phyloP scores from a whole-genome alignment of 1,284 basidiomycete genomes.

The Albatrellus sp. region DNA sequence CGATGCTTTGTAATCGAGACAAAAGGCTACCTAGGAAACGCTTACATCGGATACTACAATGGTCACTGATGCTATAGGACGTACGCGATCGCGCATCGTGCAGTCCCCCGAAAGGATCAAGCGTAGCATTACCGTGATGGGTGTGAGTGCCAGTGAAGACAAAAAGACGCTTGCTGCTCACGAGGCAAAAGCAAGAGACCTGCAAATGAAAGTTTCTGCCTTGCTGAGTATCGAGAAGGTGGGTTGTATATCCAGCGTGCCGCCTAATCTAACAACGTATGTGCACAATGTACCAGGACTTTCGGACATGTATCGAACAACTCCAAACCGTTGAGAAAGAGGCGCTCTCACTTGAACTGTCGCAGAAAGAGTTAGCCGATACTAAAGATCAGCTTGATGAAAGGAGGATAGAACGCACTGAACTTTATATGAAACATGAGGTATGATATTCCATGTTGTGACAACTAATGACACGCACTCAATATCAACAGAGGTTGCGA shows the following conservation, averaged over 20 bases:
- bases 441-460: conserved; percentile 22
- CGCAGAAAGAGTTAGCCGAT: conserved; percentile 51
- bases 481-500: conserved; percentile 48
- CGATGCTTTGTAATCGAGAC: neutral
- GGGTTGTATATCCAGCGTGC: neutral
- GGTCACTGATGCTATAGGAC: conserved; percentile 43
- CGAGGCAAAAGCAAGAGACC: conserved; percentile 63
- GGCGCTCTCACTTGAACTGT: conserved; percentile 42
- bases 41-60: conserved; percentile 45
- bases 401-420: conserved; percentile 60
- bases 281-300: conserved; percentile 31
- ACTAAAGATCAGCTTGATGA: conserved; percentile 55
- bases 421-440: conserved; percentile 54
- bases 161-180: conserved; percentile 47
- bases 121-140: conserved; percentile 67
- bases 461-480: conserved; percentile 4
- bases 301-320: conserved; percentile 55
- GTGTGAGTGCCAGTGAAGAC: conserved; percentile 42
- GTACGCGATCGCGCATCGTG: conserved; percentile 64
- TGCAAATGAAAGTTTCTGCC: conserved; percentile 61
- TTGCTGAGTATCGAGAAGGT: conserved; percentile 66
- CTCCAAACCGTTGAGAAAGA: conserved; percentile 65
- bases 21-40: conserved; percentile 30
- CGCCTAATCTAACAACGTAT: neutral
- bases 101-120: conserved; percentile 81